These are phyloP conservation scores for Candida incommunis DNA, from an alignment of 805 yeast genomes.

Conservation along the genomic window DNA sequence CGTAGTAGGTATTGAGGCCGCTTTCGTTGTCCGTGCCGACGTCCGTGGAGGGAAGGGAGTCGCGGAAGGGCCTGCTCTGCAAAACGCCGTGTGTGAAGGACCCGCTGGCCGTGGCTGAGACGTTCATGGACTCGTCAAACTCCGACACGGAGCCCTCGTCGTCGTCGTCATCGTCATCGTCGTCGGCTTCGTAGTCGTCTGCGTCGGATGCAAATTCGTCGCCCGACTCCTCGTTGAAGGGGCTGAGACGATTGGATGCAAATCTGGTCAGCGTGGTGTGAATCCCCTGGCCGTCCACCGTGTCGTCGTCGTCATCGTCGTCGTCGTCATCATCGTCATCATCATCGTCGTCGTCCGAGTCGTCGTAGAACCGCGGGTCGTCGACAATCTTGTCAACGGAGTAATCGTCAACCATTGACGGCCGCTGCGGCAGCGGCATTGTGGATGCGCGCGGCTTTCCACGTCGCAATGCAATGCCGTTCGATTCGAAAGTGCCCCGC, in stretches of 20 bases:
- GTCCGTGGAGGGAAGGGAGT: background rate
- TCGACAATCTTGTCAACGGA: conserved; percentile 15
- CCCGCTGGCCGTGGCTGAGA: background rate
- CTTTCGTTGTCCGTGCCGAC: background rate
- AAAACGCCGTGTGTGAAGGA: background rate
- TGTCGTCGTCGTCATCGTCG: conserved; percentile 22
- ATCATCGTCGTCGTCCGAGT: conserved; percentile 20
- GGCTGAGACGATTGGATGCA: conserved; percentile 22
- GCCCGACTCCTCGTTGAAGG: conserved; percentile 4
- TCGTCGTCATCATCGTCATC: conserved; percentile 16
- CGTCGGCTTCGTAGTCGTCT: too few species aligned
- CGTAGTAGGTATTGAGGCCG: background rate
- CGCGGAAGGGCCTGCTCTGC: background rate
- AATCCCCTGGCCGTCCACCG: background rate
- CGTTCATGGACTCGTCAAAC: too few species aligned
- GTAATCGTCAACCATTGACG: conserved; percentile 8
- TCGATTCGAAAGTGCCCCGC: background rate
- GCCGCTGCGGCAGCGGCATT: conserved; percentile 1
- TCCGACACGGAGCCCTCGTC: background rate
- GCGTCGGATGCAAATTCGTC: conserved; percentile 7
- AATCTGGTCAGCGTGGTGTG: conserved; percentile 30
- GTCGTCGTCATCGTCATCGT: conserved; percentile 5
- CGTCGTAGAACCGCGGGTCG: conserved; percentile 15
- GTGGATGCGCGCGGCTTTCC: background rate
- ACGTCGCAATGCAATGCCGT: background rate